A percentile compares a stretch with the other conserved stretches of the same genome.
phyloP scores from a whole-genome alignment of 192 early-diverging fungal genomes.

The Haplosporangium gracile region DNA sequence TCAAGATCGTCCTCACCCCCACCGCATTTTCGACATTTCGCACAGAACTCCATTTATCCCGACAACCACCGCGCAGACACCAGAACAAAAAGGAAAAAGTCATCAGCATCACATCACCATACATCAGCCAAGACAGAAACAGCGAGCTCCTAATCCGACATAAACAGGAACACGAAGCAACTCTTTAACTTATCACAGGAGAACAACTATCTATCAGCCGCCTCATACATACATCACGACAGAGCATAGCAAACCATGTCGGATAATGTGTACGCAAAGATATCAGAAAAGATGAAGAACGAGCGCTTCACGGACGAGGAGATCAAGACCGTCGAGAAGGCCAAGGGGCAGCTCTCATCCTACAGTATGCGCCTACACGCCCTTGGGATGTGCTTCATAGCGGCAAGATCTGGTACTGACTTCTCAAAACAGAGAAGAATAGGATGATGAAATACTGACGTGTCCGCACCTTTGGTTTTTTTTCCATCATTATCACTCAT shows the following conservation, averaged over 20 bases:
- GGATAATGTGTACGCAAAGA: constrained; percentile 29
- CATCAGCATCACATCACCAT: background rate
- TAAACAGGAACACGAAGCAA: background rate
- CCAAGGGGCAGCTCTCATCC: constrained; percentile 42
- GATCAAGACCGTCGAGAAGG: constrained; percentile 51
- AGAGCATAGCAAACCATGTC: constrained; percentile 16
- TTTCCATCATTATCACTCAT: background rate
- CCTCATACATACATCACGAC: background rate
- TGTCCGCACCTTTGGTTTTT: background rate
- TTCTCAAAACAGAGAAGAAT: background rate
- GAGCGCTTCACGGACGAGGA: constrained; percentile 53
- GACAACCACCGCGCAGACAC: constrained; percentile 1
- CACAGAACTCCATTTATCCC: background rate
- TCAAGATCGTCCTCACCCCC: background rate
- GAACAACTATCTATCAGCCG: background rate
- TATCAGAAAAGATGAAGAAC: constrained; percentile 48
- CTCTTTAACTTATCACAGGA: background rate
- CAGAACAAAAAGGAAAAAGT: background rate
- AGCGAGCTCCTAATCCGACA: background rate
- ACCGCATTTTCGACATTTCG: background rate
- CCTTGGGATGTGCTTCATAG: background rate
- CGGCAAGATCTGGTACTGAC: background rate
- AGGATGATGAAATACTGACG: background rate
- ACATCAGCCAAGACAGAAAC: background rate
- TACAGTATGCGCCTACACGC: constrained; percentile 22